A percentile compares a stretch with the other conserved stretches of the same genome.
phyloP scores from a whole-genome alignment of 2,329 filamentous ascomycete genomes.

The Talaromyces sp. region DNA sequence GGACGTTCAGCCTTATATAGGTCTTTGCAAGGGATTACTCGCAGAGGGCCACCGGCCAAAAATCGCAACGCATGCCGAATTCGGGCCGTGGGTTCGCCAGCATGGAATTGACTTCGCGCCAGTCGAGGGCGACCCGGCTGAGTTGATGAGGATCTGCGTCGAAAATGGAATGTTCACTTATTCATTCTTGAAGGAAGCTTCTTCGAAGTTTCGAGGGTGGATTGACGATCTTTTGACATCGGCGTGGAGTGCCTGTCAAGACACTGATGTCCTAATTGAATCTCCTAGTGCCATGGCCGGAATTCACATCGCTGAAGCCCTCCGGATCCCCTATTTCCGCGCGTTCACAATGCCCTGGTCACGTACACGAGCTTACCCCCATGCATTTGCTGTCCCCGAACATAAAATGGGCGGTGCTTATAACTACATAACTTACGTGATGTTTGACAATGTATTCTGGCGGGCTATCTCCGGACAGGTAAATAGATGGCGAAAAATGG shows the following conservation, averaged over 20 bases:
- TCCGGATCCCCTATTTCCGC: slow-evolving; percentile 91
- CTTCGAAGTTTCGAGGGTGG: slow-evolving; percentile 86
- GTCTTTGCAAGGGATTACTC: slow-evolving; percentile 83
- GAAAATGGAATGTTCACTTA: slow-evolving; percentile 97
- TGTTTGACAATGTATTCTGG: slow-evolving; percentile 98
- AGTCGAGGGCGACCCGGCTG: slow-evolving; percentile 85
- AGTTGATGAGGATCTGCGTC: slow-evolving; percentile 93
- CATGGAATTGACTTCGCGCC: slow-evolving; percentile 90
- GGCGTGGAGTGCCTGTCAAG: slow-evolving; percentile 78
- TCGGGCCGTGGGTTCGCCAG: slow-evolving; percentile 81
- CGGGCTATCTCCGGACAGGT: slow-evolving; percentile 85
- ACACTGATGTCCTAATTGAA: slow-evolving; percentile 86
- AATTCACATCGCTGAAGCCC: slow-evolving; percentile 92
- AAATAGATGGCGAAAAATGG: slow-evolving; percentile 84
- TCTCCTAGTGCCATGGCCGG: slow-evolving; percentile 96
- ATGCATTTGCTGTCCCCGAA: slow-evolving; percentile 90
- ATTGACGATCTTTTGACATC: slow-evolving; percentile 81
- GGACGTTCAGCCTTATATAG: slow-evolving; percentile 96
- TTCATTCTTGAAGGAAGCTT: slow-evolving; percentile 83
- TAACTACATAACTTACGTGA: slow-evolving; percentile 91
- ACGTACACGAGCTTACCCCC: slow-evolving; percentile 87
- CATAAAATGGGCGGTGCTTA: slow-evolving; percentile 93
- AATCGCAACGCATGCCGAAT: slow-evolving; percentile 91
- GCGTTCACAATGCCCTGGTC: slow-evolving; percentile 99
- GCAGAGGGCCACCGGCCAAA: slow-evolving; percentile 80